Conservation (phyloP, 176 grass and related monocot genomes). For the Musa troglodytarum region DNA sequence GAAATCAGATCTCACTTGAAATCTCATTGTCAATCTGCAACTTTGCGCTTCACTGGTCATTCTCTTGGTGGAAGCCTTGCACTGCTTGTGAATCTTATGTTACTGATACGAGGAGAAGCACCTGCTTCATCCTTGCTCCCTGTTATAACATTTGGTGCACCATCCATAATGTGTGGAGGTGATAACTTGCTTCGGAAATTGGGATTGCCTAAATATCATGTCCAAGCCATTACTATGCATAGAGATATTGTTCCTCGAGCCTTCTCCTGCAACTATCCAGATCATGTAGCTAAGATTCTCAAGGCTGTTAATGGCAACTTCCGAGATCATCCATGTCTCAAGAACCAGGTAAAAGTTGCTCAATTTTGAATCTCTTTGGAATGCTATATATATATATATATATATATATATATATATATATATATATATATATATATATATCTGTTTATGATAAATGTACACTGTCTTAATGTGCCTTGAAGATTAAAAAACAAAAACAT, state of each 20-base stretch:
- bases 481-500: too few relatives aligned
- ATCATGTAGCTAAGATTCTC: slow-evolving; percentile 73
- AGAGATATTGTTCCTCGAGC: slow-evolving; percentile 93
- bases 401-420: too few relatives aligned
- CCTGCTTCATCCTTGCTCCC: slow-evolving; percentile 52
- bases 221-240: slow-evolving; percentile 68
- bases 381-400: too few relatives aligned
- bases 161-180: slow-evolving; percentile 90
- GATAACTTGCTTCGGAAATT: slow-evolving; percentile 63
- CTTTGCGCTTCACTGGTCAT: slow-evolving; percentile 71
- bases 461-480: background rate
- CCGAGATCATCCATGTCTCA: slow-evolving; percentile 66
- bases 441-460: too few relatives aligned
- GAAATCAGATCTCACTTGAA: slow-evolving; percentile 55
- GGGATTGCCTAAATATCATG: slow-evolving; percentile 52
- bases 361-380: too few relatives aligned
- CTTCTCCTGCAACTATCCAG: slow-evolving; percentile 85
- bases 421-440: too few relatives aligned
- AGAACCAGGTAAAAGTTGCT: slow-evolving; percentile 46
- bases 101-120: slow-evolving; percentile 47
- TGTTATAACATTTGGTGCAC: slow-evolving; percentile 81
- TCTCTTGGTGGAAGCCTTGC: slow-evolving; percentile 83
- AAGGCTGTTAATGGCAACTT: slow-evolving; percentile 87
- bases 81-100: slow-evolving; percentile 83
- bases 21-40: slow-evolving; percentile 30